Evolutionary conservation across 164 flowering plant species (phyloP).

Genomic region (Vitis cinerea): DNA sequence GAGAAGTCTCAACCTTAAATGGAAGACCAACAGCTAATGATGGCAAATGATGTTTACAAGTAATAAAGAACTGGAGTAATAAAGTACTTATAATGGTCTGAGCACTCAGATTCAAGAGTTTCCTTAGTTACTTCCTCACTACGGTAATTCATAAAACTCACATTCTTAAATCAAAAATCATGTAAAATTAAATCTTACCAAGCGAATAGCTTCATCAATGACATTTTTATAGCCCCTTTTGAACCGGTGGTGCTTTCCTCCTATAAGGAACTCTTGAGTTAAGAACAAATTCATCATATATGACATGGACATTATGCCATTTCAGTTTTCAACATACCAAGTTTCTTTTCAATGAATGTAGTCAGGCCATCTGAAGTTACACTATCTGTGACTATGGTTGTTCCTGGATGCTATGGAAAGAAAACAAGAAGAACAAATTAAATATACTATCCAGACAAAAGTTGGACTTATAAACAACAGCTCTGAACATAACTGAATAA

Average conservation of each 20-base stretch:
- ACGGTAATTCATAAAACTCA: too few relatives aligned
- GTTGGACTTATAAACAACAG: neutral
- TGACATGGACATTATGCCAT: conserved; percentile 1
- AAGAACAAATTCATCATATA: conserved; percentile 11
- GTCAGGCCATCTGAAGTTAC: conserved; percentile 98
- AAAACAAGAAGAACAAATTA: conserved; percentile 12
- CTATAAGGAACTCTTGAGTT: conserved; percentile 27
- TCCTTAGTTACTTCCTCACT: too few relatives aligned
- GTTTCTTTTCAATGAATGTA: conserved; percentile 84
- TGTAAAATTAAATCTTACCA: conserved; percentile 48
- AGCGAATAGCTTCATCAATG: conserved; percentile 96
- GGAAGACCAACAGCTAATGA: too few relatives aligned
- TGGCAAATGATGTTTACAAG: too few relatives aligned
- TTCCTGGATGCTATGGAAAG: conserved; percentile 78
- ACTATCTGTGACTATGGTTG: conserved; percentile 97
- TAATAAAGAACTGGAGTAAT: too few relatives aligned
- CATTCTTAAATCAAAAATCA: neutral
- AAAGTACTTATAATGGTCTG: too few relatives aligned
- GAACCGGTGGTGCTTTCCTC: conserved; percentile 95
- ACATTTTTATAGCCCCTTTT: conserved; percentile 98
- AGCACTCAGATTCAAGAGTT: too few relatives aligned
- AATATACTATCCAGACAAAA: neutral
- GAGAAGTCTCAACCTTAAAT: too few relatives aligned
- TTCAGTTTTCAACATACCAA: conserved; percentile 50
- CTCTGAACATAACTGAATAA: neutral